phyloP scores from a whole-genome alignment of 176 grass and related monocot species.

The Tillandsia leiboldiana region DNA sequence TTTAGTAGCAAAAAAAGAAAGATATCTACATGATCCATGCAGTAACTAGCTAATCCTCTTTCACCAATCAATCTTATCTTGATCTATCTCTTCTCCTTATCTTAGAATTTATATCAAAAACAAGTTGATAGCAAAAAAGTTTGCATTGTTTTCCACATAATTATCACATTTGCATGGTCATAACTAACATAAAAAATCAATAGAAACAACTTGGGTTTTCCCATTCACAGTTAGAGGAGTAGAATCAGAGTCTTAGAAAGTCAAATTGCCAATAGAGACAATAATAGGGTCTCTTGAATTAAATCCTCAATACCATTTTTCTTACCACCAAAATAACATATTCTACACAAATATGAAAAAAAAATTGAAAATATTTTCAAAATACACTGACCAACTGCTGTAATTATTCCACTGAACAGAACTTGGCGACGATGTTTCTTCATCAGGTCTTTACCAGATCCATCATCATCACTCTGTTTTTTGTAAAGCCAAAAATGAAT shows the following conservation, averaged over 20 bases:
- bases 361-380: slow-evolving; percentile 3
- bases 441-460: slow-evolving; percentile 74
- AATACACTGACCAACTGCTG: slow-evolving; percentile 63
- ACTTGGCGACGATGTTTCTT: slow-evolving; percentile 80
- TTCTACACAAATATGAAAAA: background rate
- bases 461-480: slow-evolving; percentile 56
- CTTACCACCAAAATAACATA: background rate
- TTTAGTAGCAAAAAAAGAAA: background rate
- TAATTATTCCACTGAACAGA: slow-evolving; percentile 90
- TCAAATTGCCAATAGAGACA: background rate
- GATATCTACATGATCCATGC: background rate
- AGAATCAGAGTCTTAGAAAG: background rate
- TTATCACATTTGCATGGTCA: too few species aligned
- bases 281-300: background rate
- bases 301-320: background rate
- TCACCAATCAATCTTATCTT: too few species aligned
- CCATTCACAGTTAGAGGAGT: too few species aligned
- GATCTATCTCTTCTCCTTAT: too few species aligned
- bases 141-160: too few species aligned
- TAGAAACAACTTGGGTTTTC: too few species aligned
- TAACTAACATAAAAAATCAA: too few species aligned
- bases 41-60: too few species aligned
- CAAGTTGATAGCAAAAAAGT: too few species aligned
- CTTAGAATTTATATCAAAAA: too few species aligned
- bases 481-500: slow-evolving; percentile 36